Percentiles rank a stretch among this genome's conserved stretches.
Conservation (phyloP, 2,329 filamentous ascomycete genomes). For the Colletotrichum sp. region DNA sequence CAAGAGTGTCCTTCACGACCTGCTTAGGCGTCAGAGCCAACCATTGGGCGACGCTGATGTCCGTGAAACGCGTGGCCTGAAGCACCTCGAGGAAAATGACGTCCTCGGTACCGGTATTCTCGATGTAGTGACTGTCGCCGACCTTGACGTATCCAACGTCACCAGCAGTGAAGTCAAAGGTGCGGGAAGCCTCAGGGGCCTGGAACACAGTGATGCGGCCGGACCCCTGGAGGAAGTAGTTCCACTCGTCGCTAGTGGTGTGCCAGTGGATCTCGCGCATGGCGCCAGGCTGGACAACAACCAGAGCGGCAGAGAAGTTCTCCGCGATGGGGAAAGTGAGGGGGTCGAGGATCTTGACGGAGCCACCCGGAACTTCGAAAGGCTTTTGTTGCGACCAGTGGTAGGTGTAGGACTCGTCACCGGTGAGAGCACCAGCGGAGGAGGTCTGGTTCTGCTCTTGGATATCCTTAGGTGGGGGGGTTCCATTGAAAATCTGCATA, state of each 20-base stretch:
- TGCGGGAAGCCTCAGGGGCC: conserved; percentile 54
- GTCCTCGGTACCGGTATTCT: conserved; percentile 64
- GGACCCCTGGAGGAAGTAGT: conserved; percentile 61
- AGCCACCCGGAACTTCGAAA: conserved; percentile 58
- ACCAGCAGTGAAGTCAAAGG: conserved; percentile 65
- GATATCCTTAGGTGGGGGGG: conserved; percentile 49
- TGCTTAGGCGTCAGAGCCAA: conserved; percentile 62
- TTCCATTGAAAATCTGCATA: conserved; percentile 53
- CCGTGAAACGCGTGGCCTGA: conserved; percentile 55
- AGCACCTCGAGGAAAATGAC: conserved; percentile 66
- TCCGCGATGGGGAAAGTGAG: conserved; percentile 60
- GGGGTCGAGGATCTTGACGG: conserved; percentile 64
- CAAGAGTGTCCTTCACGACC: conserved; percentile 63
- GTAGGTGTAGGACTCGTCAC: conserved; percentile 49
- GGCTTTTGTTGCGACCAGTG: conserved; percentile 58
- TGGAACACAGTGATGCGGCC: conserved; percentile 62
- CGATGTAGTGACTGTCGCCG: conserved; percentile 62
- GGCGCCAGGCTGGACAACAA: conserved; percentile 65
- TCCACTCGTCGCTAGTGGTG: conserved; percentile 65
- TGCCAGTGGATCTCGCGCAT: conserved; percentile 72
- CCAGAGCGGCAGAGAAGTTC: conserved; percentile 60
- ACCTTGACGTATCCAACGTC: conserved; percentile 65
- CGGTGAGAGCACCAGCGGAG: conserved; percentile 45
- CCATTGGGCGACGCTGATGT: conserved; percentile 64
- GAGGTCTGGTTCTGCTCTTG: conserved; percentile 52